Percentiles rank a stretch among this genome's conserved stretches.
phyloP scores from a whole-genome alignment of 768 basidiomycete genomes.

The Paxillus rubicundulus region DNA sequence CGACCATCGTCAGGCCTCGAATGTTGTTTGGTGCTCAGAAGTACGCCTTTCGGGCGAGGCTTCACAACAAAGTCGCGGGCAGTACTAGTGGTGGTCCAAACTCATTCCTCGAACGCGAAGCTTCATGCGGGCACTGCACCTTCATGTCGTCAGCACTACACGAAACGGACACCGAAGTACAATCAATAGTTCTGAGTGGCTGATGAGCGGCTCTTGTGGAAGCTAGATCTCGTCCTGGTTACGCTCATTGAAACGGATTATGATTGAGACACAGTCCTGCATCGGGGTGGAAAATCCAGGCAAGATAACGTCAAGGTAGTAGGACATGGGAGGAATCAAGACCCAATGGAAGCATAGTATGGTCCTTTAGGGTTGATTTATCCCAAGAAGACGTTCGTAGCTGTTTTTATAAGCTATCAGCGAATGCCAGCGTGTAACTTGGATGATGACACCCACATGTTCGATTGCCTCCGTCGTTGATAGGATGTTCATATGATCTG shows the following conservation, averaged over 20 bases:
- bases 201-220: too few species aligned
- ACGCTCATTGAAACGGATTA: background rate
- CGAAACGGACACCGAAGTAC: too few species aligned
- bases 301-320: slow-evolving; percentile 8
- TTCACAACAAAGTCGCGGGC: too few species aligned
- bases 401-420: slow-evolving; percentile 34
- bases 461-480: slow-evolving; percentile 51
- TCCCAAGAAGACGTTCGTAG: slow-evolving; percentile 55
- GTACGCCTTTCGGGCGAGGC: too few species aligned
- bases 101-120: too few species aligned
- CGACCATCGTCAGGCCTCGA: too few species aligned
- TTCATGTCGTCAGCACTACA: too few species aligned
- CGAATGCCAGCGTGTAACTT: background rate
- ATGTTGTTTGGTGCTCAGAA: too few species aligned
- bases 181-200: too few species aligned
- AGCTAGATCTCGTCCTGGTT: too few species aligned
- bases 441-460: slow-evolving; percentile 46
- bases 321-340: slow-evolving; percentile 33
- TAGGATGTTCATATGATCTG: slow-evolving; percentile 79
- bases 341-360: slow-evolving; percentile 57
- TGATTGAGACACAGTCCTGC: background rate
- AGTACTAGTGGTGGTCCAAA: too few species aligned
- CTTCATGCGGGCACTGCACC: too few species aligned
- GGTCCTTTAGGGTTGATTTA: slow-evolving; percentile 43
- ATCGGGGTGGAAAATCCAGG: background rate